Percentiles rank a stretch among this genome's conserved stretches.
phyloP scores from a whole-genome alignment of 2,329 filamentous ascomycete genomes.

The Colletotrichum falcatum region DNA sequence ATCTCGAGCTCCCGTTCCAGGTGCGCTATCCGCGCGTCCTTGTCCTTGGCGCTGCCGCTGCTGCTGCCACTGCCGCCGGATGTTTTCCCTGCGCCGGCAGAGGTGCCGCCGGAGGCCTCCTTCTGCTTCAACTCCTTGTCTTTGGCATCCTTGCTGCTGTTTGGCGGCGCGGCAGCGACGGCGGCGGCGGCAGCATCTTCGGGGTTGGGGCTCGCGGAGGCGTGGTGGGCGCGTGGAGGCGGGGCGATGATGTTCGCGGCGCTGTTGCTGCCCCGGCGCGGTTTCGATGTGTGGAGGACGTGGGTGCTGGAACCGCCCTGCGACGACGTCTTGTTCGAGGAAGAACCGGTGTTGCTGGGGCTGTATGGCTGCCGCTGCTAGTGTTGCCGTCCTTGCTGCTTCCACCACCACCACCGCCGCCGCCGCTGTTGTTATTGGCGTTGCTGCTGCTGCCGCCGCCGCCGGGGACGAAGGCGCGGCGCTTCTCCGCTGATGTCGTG shows the following conservation, averaged over 20 bases:
- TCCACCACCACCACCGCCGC: not conserved
- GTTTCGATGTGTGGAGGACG: constrained; percentile 47
- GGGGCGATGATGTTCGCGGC: constrained; percentile 52
- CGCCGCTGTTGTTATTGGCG: constrained; percentile 41
- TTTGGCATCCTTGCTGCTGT: constrained; percentile 43
- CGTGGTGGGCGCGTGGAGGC: constrained; percentile 55
- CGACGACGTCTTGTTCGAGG: constrained; percentile 6
- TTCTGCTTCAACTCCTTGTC: constrained; percentile 46
- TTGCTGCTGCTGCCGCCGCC: constrained; percentile 33
- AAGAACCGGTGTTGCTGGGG: constrained; percentile 5
- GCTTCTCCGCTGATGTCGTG: constrained; percentile 56
- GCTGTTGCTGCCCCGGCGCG: constrained; percentile 45
- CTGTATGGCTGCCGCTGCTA: constrained; percentile 44
- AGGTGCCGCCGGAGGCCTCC: constrained; percentile 12
- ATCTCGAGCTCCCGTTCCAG: constrained; percentile 64
- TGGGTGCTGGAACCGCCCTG: constrained; percentile 42
- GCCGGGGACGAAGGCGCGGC: constrained; percentile 50
- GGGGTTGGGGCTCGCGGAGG: constrained; percentile 47
- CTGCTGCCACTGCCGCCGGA: constrained; percentile 9
- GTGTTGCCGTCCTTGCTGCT: constrained; percentile 20
- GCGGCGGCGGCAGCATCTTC: constrained; percentile 42
- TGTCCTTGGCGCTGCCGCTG: constrained; percentile 51
- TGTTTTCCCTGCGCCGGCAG: not conserved
- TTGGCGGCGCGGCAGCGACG: not conserved
- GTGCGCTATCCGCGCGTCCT: constrained; percentile 64